phyloP scores from a whole-genome alignment of 805 yeast species.

The Yarrowia phangngaensis region DNA sequence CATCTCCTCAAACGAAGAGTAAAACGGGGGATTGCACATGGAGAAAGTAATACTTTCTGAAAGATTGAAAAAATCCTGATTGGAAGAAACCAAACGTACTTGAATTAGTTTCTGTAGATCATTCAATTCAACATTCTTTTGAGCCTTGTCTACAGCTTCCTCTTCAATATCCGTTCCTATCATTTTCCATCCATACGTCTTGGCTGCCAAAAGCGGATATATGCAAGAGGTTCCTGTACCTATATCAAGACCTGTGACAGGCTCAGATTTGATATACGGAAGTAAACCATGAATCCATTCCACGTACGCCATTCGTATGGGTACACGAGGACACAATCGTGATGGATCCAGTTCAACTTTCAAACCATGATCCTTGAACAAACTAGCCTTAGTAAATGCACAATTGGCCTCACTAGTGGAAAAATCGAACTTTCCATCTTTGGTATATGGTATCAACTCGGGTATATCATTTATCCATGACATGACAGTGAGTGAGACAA shows the following conservation, averaged over 20 bases:
- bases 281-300: neutral
- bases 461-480: conserved; percentile 7
- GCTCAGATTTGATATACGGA: neutral
- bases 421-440: neutral
- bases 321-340: conserved; percentile 11
- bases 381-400: neutral
- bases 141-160: conserved; percentile 1
- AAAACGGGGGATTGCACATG: conserved; percentile 25
- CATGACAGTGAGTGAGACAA: no score
- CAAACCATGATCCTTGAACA: neutral
- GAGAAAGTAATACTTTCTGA: neutral
- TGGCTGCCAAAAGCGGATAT: conserved; percentile 4
- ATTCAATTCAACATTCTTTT: neutral
- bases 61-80: neutral
- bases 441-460: neutral
- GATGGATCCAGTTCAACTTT: neutral
- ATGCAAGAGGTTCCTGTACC: conserved; percentile 10
- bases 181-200: conserved; percentile 1
- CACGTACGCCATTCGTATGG: conserved; percentile 8
- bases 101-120: neutral
- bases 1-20: conserved; percentile 8
- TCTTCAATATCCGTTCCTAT: conserved; percentile 6
- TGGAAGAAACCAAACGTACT: neutral
- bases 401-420: conserved; percentile 11
- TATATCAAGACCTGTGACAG: neutral